Base-by-base conservation (phyloP, 768 basidiomycete genomes). In the Leccinum subgranulosum region DNA sequence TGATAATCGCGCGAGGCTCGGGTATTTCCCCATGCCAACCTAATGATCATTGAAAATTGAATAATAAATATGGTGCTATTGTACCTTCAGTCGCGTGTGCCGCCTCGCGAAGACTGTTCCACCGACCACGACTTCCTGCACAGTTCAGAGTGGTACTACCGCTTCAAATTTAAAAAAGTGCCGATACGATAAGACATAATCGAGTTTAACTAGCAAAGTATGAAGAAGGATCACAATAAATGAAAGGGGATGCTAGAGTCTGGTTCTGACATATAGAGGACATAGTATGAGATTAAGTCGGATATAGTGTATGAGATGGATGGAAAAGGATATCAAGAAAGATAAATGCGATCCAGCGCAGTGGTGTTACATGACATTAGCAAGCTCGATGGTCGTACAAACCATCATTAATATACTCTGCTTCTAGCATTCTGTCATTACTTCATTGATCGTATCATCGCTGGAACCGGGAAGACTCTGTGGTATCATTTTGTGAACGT, bases 341-440 rank as follows among this genome's bases (percentile, higher is more conserved):
- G 36, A 19, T 41, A 2, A n/a, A 17, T 34, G 60, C 57, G 58
- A 60, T n/a, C 64, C 55, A 55, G 65, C 68, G 57, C 59, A 41
- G 27, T 21, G 23, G 9, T 45, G 21, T 54, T 55, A 57, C 54
- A 55, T 21, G 19, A 14, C 11, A 58, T 25, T 39, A 10, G 23
- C 10, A 34, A 19, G 25, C 6, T 21, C 43, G 49, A 58, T 57
- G 17, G 36, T 9, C n/a, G 47, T 59, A 51, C 66, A 56, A 11
- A 69, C 59, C 57, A 29, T 54, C 29, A 29, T 10, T 29, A 36
- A 43, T 28, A 21, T 29, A 21, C 31, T n/a, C 33, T 23, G 43
- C 4, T 27, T 53, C 56, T 43, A 72, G 46, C 43, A 53, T 49
- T 72, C 68, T 29, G 52, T 54, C 65, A 64, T 72, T 14, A 33